Evolutionary conservation across 2,329 filamentous ascomycete species (phyloP).

Genomic region (Xylariaceae sp.): DNA sequence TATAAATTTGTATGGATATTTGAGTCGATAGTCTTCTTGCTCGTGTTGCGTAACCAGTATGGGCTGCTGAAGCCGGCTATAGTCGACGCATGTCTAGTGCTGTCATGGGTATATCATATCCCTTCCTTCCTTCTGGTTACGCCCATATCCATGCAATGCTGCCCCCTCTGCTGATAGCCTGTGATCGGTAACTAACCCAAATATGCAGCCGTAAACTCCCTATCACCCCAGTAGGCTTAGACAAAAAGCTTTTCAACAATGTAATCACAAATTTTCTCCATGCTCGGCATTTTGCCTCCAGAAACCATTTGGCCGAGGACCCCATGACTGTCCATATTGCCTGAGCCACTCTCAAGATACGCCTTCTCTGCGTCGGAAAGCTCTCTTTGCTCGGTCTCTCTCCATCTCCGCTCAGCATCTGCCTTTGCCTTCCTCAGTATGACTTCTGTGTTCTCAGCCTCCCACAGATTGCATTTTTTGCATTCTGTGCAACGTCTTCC

Average conservation of each 20-base stretch:
- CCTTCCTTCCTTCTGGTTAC: background rate
- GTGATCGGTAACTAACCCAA: slow-evolving; percentile 1
- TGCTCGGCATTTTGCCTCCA: slow-evolving; percentile 18
- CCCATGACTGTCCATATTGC: slow-evolving; percentile 14
- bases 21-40: too few relatives aligned
- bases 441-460: slow-evolving; percentile 67
- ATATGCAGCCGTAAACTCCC: background rate
- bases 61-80: slow-evolving; percentile 3
- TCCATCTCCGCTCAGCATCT: slow-evolving; percentile 69
- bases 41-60: background rate
- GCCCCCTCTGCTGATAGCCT: background rate
- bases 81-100: slow-evolving; percentile 14
- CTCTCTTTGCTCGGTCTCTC: slow-evolving; percentile 56
- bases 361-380: slow-evolving; percentile 51
- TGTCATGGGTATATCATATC: slow-evolving; percentile 3
- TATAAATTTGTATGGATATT: too few relatives aligned
- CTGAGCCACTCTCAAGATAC: slow-evolving; percentile 51
- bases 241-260: slow-evolving; percentile 26
- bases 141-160: slow-evolving; percentile 8
- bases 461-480: slow-evolving; percentile 73
- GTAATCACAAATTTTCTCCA: slow-evolving; percentile 28
- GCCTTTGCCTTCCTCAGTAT: slow-evolving; percentile 65
- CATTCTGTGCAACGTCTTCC: slow-evolving; percentile 70
- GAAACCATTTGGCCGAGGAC: slow-evolving; percentile 12
- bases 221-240: slow-evolving; percentile 11